Evolutionary conservation across 164 flowering plant species (phyloP).

Genomic region (Vitis vinifera): ASM3070453v1 NC_081806.1:3729501-3730000

Average conservation of each 20-base stretch:
- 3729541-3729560: constrained; percentile 35
- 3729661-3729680: constrained; percentile 7
- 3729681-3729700: constrained; percentile 2
- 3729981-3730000: too few relatives aligned
- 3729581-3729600: constrained; percentile 1
- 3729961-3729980: too few relatives aligned
- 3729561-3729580: constrained; percentile 17
- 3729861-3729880: constrained; percentile 15
- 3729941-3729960: too few relatives aligned
- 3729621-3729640: constrained; percentile 1
- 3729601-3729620: constrained; percentile 10
- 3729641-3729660: constrained; percentile 14
- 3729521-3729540: constrained; percentile 17
- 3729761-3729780: background rate
- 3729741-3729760: constrained; percentile 1
- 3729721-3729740: background rate
- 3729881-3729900: constrained; percentile 15
- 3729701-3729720: background rate
- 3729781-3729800: background rate
- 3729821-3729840: constrained; percentile 3
- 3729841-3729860: background rate
- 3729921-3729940: background rate
- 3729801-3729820: background rate
- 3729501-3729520: constrained; percentile 2
- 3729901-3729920: constrained; percentile 1